These are phyloP conservation scores for Lachancea mirantina DNA, from an alignment of 805 yeast species.

Conservation along the genomic window DNA sequence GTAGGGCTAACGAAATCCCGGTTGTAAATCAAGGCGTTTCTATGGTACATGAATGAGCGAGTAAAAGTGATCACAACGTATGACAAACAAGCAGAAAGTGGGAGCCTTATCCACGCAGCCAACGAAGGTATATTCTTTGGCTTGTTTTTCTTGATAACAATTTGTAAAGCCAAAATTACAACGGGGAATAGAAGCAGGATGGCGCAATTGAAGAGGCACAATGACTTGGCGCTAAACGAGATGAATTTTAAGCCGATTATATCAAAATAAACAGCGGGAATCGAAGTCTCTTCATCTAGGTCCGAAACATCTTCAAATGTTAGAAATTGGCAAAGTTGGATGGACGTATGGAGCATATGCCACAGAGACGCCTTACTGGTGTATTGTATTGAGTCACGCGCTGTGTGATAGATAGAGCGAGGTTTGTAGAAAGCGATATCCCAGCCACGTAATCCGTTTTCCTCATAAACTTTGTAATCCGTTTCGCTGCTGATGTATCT, in stretches of 20 bases:
- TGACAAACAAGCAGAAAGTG: slow-evolving; percentile 48
- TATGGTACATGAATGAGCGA: slow-evolving; percentile 35
- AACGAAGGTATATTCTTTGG: slow-evolving; percentile 42
- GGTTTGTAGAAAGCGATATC: slow-evolving; percentile 89
- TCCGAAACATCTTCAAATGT: slow-evolving; percentile 29
- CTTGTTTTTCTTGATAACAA: slow-evolving; percentile 41
- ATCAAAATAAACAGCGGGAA: slow-evolving; percentile 59
- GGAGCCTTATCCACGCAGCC: slow-evolving; percentile 45
- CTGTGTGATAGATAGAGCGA: slow-evolving; percentile 76
- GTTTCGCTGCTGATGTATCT: slow-evolving; percentile 74
- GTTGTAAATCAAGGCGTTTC: slow-evolving; percentile 47
- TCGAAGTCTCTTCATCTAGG: slow-evolving; percentile 26
- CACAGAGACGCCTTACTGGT: slow-evolving; percentile 64
- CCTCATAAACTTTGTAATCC: slow-evolving; percentile 67
- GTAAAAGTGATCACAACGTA: slow-evolving; percentile 31
- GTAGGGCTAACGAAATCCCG: slow-evolving; percentile 44
- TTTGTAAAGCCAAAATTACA: slow-evolving; percentile 39
- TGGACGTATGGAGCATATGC: slow-evolving; percentile 73
- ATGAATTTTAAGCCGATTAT: slow-evolving; percentile 52
- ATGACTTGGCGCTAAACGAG: slow-evolving; percentile 41
- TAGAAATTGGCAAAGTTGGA: slow-evolving; percentile 50
- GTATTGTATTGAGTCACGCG: slow-evolving; percentile 58
- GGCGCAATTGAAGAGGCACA: slow-evolving; percentile 47
- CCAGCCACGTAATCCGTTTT: slow-evolving; percentile 69
- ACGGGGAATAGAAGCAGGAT: slow-evolving; percentile 52